A percentile compares a stretch with the other conserved stretches of the same genome.
These are phyloP conservation scores for Coffea eugenioides DNA, from an alignment of 257 asterid genomes.

Conservation along the genomic window DNA sequence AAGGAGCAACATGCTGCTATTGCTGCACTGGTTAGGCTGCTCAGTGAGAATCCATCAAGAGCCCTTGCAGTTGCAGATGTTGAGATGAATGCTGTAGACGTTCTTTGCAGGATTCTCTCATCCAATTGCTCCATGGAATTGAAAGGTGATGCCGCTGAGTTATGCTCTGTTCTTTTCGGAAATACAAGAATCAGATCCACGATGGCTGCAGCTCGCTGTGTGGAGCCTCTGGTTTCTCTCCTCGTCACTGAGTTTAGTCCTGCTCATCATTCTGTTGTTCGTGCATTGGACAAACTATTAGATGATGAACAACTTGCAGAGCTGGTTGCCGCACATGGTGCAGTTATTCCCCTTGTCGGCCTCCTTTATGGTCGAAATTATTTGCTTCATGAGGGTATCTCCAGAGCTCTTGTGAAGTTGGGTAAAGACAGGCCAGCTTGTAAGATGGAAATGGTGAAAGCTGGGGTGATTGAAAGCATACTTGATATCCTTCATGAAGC, in stretches of 20 bases:
- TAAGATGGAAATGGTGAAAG: conserved; percentile 98
- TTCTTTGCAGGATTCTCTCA: conserved; percentile 81
- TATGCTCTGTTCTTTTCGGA: conserved; percentile 84
- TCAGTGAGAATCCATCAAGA: conserved; percentile 85
- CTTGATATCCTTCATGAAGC: conserved; percentile 93
- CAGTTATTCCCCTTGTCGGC: conserved; percentile 91
- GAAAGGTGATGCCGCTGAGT: conserved; percentile 94
- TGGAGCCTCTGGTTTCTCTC: conserved; percentile 92
- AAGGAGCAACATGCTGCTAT: conserved; percentile 99
- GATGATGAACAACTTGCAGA: conserved; percentile 97
- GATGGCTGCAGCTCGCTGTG: conserved; percentile 90
- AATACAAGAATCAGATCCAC: conserved; percentile 92
- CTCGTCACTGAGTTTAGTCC: conserved; percentile 76
- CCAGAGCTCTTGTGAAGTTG: conserved; percentile 90
- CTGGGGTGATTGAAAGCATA: conserved; percentile 73
- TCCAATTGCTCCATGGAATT: conserved; percentile 84
- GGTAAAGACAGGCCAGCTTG: conserved; percentile 96
- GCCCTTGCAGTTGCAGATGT: conserved; percentile 96
- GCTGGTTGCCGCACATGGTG: conserved; percentile 96
- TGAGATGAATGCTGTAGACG: conserved; percentile 96
- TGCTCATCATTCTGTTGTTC: conserved; percentile 83
- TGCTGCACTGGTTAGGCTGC: conserved; percentile 85
- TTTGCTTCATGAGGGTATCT: conserved; percentile 85
- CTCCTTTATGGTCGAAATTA: conserved; percentile 79
- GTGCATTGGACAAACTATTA: conserved; percentile 82